Base-by-base conservation (phyloP, 1,284 basidiomycete genomes). In the Ceratobasidium sp. region DNA sequence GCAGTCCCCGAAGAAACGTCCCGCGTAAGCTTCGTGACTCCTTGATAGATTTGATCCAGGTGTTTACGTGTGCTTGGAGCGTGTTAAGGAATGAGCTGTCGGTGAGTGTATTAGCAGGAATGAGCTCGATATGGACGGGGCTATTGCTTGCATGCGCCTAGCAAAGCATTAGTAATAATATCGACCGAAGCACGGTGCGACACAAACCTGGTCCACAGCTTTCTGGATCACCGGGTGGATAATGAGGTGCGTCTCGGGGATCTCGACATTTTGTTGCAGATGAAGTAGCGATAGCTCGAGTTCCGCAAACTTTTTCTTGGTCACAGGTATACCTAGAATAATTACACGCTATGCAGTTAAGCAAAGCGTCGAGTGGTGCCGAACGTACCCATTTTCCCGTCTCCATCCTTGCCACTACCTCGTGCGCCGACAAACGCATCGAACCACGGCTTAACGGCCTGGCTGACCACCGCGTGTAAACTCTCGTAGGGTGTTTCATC, bases 11-110 rank as follows among this genome's bases (percentile, higher is more conserved):
- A 93, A 0, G 90, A 85, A n/a, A 98, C 96, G 75, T 98, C 95
- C 34, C 96, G 85, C 1, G 87, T 87, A 17, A 99, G 86, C 77
- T 96, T 97, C 17, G 97, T 98, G 69, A 99, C 94, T 0, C 92
- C 89, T 79, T 98, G 96, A 99, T 96, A 69, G 95, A 92, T 80
- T 98, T 98, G 81, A 99, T 97, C 97, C 96, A 99, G 20, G 88
- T 86, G 78, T 98, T 98, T 75, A 99, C 96, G 74, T 98, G 93
- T 13, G 87, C 86, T 76, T 98, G 96, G 1, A 99, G 85, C 40
- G 91, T 89, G 78, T 98, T 99, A 68, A 99, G 88, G 81, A 99
- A 99, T 0, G 88, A 82, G 57, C 90, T 91, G 80, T 99, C 96
- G 74, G 87, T 88, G 29, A 98, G 85, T 45, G 89, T 80, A 73